These are phyloP conservation scores for Solanum etuberosum DNA, from an alignment of 257 asterid species.

Conservation along the genomic window DNA sequence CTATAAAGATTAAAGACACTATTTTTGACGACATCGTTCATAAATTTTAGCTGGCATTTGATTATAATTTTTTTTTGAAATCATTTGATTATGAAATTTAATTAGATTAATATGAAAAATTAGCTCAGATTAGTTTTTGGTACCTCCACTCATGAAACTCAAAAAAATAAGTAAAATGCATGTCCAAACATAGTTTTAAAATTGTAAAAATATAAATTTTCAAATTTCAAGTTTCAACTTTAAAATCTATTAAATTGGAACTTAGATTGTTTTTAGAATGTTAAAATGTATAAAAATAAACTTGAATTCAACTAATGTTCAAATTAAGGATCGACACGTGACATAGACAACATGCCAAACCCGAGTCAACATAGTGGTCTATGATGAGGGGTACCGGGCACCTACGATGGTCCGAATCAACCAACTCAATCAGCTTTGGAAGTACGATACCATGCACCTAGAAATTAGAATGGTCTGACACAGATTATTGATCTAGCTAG, in stretches of 20 bases:
- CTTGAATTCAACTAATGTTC: not conserved
- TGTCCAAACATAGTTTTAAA: not conserved
- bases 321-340: not conserved
- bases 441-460: no score
- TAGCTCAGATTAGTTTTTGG: not conserved
- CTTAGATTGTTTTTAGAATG: not conserved
- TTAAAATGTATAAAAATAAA: not conserved
- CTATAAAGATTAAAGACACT: not conserved
- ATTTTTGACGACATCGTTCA: not conserved
- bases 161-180: not conserved
- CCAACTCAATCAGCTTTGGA: no score
- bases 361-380: not conserved
- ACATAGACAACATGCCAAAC: not conserved
- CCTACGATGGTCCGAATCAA: not conserved
- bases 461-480: not conserved
- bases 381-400: not conserved
- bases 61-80: not conserved
- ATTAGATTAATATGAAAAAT: not conserved
- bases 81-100: no score
- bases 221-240: no score
- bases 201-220: not conserved
- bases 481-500: not conserved
- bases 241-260: no score
- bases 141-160: not conserved
- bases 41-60: not conserved